Base-by-base conservation (phyloP, 1,139 yeast species). In the Yamadazyma atmosphaerica region DNA sequence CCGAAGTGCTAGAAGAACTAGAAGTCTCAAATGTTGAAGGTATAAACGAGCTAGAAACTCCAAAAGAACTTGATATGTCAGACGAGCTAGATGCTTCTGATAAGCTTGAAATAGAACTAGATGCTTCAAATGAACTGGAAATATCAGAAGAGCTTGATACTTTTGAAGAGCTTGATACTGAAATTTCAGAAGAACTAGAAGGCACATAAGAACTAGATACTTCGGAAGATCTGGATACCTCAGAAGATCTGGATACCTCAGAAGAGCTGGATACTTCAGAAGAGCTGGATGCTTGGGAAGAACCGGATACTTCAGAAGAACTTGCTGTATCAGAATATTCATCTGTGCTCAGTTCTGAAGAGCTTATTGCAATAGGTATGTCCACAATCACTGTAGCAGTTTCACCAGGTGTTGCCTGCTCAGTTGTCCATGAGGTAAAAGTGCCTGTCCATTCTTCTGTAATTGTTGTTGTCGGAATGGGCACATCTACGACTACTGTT, bases 361-460 rank as follows among this genome's bases (percentile, higher is more conserved):
- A 23, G 11, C 22, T 19, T 19, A 6, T 19, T 19, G 8, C 6
- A 9, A 19, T 19, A 9, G 37, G 37, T 4, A 37, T 25, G 7
- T 26, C 19, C 4, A 36, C 33, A 11, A 33, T 36, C 10, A 12
- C 36, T 13, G 39, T 33, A 15, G 34, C 34, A 22, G 35, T 24
- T 18, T 16, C 32, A 32, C 31, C 30, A 25, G 31, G 17, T 3
- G 35, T 12, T 12, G 16, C 16, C 14, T 7, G 9, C 5, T 13
- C 17, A 5, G 29, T 6, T 26, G 29, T 7, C 7, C n/a, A 23
- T 8, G 26, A 23, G 57, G 10, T 12, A 19, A 11, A 19, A 19
- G 28, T 11, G 11, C 52, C 53, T 19, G 45, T 34, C 46, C 51
- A 43, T 4, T 41, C 29, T 1, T 45, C 39, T 3, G 53, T 38